Evolutionary conservation across 352 stramenopile genomes (phyloP), one percentile per base, ranked within the genome.

Genomic region (Globisporangium nodosum): DNA sequence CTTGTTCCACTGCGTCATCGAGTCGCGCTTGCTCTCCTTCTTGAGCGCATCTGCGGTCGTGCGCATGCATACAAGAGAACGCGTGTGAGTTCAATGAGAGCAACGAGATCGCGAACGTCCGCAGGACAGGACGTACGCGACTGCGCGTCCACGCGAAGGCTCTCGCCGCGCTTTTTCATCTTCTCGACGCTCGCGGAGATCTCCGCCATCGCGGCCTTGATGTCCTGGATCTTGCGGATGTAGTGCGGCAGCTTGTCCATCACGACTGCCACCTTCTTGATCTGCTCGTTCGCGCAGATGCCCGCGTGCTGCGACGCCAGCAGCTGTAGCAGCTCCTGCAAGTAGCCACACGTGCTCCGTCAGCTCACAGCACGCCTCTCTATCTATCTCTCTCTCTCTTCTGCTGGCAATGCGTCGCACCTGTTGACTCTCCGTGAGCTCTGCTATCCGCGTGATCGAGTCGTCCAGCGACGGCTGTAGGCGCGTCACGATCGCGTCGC

Each of bases 1-100:
- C 40, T 90, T 90, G 65, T 89, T 92, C 81, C 81, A 92, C 50
- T 92, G 81, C 27, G 66, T 75, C 53, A 77, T 70, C 15, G 75
- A 77, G 63, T 88, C 81, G 51, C 78, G 75, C 59, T 89, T 87
- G 66, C 82, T 88, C 49, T 88, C 81, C 58, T 90, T 92, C 57
- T 88, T 90, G 64, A 92, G 83, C 5, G 81, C 81, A 64, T 92
- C 81, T 92, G 27, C 35, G 24, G 15, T 33, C 3, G 21, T 5
- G 0, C 5, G 15, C 7, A 40, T 40, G 11, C 6, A 11, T 3
- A 13, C 35, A 40, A 35, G 1, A 8, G 31, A 8, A 8, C 4
- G 31, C 31, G 31, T 8, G 31, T 35, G 31, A 35, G 31, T 8
- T 8, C 45, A 31, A 9, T 8, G 21, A 20, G 27, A 5, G 31